A percentile compares a stretch with the other conserved stretches of the same genome.
These are phyloP conservation scores for Infundibulicybe gibba DNA, from an alignment of 768 basidiomycete species.

Conservation along the genomic window DNA sequence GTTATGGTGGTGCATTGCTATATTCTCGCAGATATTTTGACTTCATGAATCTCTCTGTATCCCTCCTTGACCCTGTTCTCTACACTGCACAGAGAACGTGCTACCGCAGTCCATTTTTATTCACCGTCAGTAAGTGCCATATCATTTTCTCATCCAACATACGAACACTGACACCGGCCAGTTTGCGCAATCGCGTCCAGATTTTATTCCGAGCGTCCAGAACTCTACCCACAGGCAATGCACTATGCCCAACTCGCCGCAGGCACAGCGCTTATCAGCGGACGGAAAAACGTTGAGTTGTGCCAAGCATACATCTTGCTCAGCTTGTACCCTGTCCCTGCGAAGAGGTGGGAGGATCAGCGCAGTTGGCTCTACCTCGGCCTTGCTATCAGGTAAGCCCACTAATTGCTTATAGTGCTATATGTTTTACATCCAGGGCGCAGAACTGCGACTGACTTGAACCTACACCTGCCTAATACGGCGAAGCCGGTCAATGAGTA, in stretches of 20 bases:
- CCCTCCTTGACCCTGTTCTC: slow-evolving; percentile 74
- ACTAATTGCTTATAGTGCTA: not conserved
- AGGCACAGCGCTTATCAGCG: slow-evolving; percentile 71
- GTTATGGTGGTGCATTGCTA: too few species aligned
- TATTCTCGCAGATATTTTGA: slow-evolving; percentile 57
- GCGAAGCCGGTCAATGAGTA: slow-evolving; percentile 76
- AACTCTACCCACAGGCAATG: slow-evolving; percentile 69
- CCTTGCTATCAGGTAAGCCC: slow-evolving; percentile 71
- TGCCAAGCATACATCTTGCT: slow-evolving; percentile 80
- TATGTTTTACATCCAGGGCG: not conserved
- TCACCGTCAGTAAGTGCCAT: slow-evolving; percentile 77
- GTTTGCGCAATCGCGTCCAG: slow-evolving; percentile 88
- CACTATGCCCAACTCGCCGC: slow-evolving; percentile 75
- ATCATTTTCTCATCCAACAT: not conserved
- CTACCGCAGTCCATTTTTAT: slow-evolving; percentile 85
- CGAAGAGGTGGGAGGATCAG: slow-evolving; percentile 85
- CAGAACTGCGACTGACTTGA: slow-evolving; percentile 87
- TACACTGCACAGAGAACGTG: slow-evolving; percentile 83
- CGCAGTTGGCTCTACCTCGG: slow-evolving; percentile 89
- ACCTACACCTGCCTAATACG: slow-evolving; percentile 75
- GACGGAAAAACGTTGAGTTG: slow-evolving; percentile 80
- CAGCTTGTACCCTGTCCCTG: slow-evolving; percentile 73
- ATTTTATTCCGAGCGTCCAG: slow-evolving; percentile 68
- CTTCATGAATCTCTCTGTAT: slow-evolving; percentile 76
- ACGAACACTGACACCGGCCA: slow-evolving; percentile 16